These are phyloP conservation scores for Apophysomyces sp. DNA, from an alignment of 371 early-diverging fungal species.

Conservation along the genomic window DNA sequence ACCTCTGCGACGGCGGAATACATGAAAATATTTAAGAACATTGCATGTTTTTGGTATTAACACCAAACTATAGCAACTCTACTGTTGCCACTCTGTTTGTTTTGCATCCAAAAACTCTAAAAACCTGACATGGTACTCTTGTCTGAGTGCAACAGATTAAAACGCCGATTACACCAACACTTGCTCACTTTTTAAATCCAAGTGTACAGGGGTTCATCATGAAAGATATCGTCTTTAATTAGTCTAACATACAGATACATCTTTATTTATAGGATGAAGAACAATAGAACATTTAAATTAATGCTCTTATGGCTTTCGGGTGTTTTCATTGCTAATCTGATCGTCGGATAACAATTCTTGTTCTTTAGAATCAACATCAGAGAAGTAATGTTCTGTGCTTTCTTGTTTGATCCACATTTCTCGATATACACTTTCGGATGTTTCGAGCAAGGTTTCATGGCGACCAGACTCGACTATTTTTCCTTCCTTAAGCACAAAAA, in stretches of 20 bases:
- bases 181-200: too few relatives aligned
- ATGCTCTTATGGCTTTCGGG: background rate
- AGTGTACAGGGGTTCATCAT: too few relatives aligned
- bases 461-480: slow-evolving; percentile 64
- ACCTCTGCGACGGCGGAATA: too few relatives aligned
- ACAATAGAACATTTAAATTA: background rate
- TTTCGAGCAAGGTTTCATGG: slow-evolving; percentile 66
- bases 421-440: slow-evolving; percentile 69
- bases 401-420: slow-evolving; percentile 88
- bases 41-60: too few relatives aligned
- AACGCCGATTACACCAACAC: too few relatives aligned
- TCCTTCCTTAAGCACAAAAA: slow-evolving; percentile 75
- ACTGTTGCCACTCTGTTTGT: background rate
- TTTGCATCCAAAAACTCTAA: background rate
- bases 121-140: too few relatives aligned
- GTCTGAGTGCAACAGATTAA: too few relatives aligned
- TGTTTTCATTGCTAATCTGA: background rate
- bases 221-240: too few relatives aligned
- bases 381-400: slow-evolving; percentile 19
- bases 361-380: background rate
- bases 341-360: background rate
- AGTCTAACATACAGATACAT: too few relatives aligned
- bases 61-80: background rate
- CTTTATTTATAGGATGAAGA: too few relatives aligned
- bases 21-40: too few relatives aligned